Evolutionary conservation across 2,329 filamentous ascomycete genomes (phyloP), one percentile per base, ranked within the genome.

Genomic region (Leptographium radiaticola): DNA sequence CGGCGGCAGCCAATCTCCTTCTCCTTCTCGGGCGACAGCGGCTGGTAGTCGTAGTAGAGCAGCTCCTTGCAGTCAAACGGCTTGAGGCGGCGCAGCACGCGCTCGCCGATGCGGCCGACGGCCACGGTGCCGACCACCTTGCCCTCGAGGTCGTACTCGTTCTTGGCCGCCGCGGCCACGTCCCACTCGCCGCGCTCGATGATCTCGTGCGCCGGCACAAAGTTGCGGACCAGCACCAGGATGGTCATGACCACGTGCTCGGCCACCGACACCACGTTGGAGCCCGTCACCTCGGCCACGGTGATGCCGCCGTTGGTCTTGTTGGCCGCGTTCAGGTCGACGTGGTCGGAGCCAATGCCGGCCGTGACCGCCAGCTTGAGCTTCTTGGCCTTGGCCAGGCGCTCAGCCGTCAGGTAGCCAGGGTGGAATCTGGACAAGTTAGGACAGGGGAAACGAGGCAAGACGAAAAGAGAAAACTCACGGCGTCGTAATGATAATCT

Each of bases 241-340:
- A 97, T 97, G 70, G 93, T 98, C 93, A 98, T 97, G 75, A 98
- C 74, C 64, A 98, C 93, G 75, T 98, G 93, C 81, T 98, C 93
- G 57, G 93, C 93, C 60, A 98, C 93, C 51, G 93, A 97, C 64
- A 96, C 90, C 64, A 98, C 93, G 71, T 98, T 98, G 75, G 87
- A 94, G 67, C 93, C 93, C 11, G 93, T 98, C 61, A 98, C 93
- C 73, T 98, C 93, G 60, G 89, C 90, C 58, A 98, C 93, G 63
- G 90, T 98, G 74, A 97, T 75, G 68, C 93, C 93, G 66, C 91
- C 91, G 70, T 98, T 98, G 74, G 90, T 96, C 77, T 85, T 90
- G 86, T 97, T 97, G 70, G 93, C 93, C 46, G 87, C 89, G 70
- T 97, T 83, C 59, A 97, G 82, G 75, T 98, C 93, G 68, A 98